Conservation (phyloP, 2,329 filamentous ascomycete species). For the Epichloe sylvatica region DNA sequence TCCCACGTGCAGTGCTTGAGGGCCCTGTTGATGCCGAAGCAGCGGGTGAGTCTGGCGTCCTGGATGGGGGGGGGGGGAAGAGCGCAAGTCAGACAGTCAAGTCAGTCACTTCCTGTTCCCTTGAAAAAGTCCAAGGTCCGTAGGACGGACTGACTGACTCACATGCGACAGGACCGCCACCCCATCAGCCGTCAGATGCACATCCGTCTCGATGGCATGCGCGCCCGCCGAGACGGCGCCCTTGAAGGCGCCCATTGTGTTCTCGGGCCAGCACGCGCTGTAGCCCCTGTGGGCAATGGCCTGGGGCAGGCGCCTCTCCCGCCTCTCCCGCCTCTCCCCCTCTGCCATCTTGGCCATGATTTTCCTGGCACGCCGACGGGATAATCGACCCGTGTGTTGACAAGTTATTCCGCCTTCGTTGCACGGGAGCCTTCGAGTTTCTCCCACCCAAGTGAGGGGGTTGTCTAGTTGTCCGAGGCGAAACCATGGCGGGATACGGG, state of each 20-base stretch:
- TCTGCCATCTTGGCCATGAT: constrained; percentile 1
- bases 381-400: too few species aligned
- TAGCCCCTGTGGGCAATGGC: constrained; percentile 68
- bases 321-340: neutral
- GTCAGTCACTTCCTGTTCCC: neutral
- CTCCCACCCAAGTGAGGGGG: too few species aligned
- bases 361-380: neutral
- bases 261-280: constrained; percentile 69
- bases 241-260: constrained; percentile 66
- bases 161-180: constrained; percentile 79
- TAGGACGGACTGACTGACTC: constrained; percentile 12
- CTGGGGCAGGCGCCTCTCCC: constrained; percentile 39
- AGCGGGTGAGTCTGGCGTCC: constrained; percentile 66
- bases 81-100: neutral
- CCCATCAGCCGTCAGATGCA: constrained; percentile 70
- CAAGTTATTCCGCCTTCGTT: too few species aligned
- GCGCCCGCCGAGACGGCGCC: constrained; percentile 61
- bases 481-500: too few species aligned
- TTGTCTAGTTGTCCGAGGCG: too few species aligned
- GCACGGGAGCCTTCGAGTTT: too few species aligned
- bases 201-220: constrained; percentile 75
- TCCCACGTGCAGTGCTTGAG: constrained; percentile 66
- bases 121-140: too few species aligned
- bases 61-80: constrained; percentile 20
- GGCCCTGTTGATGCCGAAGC: constrained; percentile 60